Conservation (phyloP, 2,329 filamentous ascomycete species). For the Diaporthe aspalathi region DNA sequence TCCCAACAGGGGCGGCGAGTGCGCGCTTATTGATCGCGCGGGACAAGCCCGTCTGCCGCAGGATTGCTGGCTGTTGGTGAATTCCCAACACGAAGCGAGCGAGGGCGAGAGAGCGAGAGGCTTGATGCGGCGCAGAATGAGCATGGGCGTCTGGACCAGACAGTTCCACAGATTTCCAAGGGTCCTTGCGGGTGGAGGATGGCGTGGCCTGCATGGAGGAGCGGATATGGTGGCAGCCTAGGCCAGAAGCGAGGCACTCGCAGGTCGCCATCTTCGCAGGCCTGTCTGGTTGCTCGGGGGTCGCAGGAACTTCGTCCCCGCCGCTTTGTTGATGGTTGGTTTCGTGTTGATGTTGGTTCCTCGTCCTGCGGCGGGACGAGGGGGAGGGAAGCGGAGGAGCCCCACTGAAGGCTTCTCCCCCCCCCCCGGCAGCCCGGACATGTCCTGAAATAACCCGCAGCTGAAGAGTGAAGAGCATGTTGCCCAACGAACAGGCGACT, state of each 20-base stretch:
- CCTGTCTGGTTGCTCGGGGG: background rate
- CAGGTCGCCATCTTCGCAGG: background rate
- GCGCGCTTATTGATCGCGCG: background rate
- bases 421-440: background rate
- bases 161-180: background rate
- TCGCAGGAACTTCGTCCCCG: constrained; percentile 12
- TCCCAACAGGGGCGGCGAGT: background rate
- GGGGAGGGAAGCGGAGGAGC: too few species aligned
- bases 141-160: too few species aligned
- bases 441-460: constrained; percentile 19
- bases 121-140: background rate
- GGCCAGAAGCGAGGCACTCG: background rate
- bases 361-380: background rate
- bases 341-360: constrained; percentile 23
- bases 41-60: constrained; percentile 6
- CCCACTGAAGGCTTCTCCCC: constrained; percentile 6
- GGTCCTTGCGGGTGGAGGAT: background rate
- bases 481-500: constrained; percentile 6
- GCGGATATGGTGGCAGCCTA: constrained; percentile 12
- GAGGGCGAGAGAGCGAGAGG: background rate
- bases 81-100: background rate
- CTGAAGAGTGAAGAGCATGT: background rate
- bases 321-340: constrained; percentile 12
- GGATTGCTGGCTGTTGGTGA: constrained; percentile 1
- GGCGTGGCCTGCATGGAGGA: background rate